phyloP scores from a whole-genome alignment of 164 flowering plant genomes.

The Aristolochia fimbriata region DNA sequence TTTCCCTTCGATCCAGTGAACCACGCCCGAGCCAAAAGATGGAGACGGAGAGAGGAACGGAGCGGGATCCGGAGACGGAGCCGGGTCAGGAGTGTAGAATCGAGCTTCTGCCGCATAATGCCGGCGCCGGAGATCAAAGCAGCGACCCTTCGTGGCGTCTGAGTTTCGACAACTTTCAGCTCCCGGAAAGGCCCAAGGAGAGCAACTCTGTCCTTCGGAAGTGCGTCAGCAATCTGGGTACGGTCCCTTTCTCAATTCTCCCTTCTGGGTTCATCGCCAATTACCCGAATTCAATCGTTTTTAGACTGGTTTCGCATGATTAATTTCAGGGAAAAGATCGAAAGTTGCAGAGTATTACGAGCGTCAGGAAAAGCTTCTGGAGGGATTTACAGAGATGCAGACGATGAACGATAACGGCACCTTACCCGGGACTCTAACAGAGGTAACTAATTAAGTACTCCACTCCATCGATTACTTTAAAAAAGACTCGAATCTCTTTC shows the following conservation, averaged over 20 bases:
- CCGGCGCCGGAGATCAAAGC: slow-evolving; percentile 14
- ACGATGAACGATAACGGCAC: slow-evolving; percentile 38
- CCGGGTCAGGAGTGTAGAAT: slow-evolving; percentile 15
- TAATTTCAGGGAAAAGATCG: slow-evolving; percentile 32
- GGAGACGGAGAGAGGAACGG: slow-evolving; percentile 1
- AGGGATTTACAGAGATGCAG: slow-evolving; percentile 83
- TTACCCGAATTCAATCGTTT: not conserved
- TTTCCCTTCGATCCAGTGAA: too few species aligned
- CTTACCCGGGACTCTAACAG: slow-evolving; percentile 45
- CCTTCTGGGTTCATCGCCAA: not conserved
- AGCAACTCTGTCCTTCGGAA: slow-evolving; percentile 2
- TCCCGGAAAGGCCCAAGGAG: slow-evolving; percentile 14
- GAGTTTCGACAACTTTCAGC: slow-evolving; percentile 21
- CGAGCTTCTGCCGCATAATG: slow-evolving; percentile 25
- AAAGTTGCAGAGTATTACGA: slow-evolving; percentile 72
- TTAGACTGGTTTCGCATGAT: not conserved
- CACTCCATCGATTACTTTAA: not conserved
- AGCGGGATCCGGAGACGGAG: slow-evolving; percentile 12
- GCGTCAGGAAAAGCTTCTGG: slow-evolving; percentile 68
- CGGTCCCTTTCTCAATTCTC: not conserved
- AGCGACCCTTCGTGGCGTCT: slow-evolving; percentile 40
- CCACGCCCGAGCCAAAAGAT: too few species aligned
- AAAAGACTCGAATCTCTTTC: not conserved
- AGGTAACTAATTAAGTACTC: slow-evolving; percentile 51
- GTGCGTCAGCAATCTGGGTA: slow-evolving; percentile 8